Base-by-base conservation (phyloP, 805 yeast species). In the Gaillardinia entomophila region DNA sequence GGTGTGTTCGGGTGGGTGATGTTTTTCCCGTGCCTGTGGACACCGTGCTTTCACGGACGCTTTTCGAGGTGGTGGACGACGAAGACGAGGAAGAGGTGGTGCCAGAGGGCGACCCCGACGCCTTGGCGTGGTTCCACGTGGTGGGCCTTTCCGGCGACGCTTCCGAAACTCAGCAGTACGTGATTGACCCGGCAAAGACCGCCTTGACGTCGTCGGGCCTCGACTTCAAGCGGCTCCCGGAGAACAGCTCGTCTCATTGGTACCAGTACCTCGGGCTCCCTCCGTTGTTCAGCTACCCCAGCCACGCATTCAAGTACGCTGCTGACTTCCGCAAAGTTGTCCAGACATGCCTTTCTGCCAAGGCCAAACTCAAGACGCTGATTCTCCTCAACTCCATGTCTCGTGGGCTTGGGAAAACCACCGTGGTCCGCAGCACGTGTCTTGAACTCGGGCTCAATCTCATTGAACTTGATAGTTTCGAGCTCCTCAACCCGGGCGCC, bases 61-160 rank as follows among this genome's bases (percentile, higher is more conserved):
- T 81, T 43, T 70, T 67, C 42, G 62, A 58, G 15, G 56, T 65
- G 4, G 33, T 26, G 12, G 65, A 51, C 42, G 55, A 53, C 1
- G 50, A 38, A 2, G 45, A 36, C 10, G 30, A 18, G 6, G 30
- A 33, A 16, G 53, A 54, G 2, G 59, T 67, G 3, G 57, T 75
- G 2, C 87, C 88, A 0, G 55, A 62, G 3, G 86, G 85, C 0
- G 67, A 66, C 15, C 77, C 84, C 1, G 86, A 88, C 50, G 64
- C 75, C 0, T 71, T 89, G 13, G 95, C 88, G 0, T 90, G 96
- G 96, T 90, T 88, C 56, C 75, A 74, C 43, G 73, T 90, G 2
- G 66, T 74, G 2, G 80, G 73, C 5, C 61, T 79, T 3, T 48
- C 60, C 4, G 70, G 69, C 3, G 63, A 55, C 2, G 31, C 36